Conservation (phyloP, 805 yeast species). For the Candida xyloterini region DNA sequence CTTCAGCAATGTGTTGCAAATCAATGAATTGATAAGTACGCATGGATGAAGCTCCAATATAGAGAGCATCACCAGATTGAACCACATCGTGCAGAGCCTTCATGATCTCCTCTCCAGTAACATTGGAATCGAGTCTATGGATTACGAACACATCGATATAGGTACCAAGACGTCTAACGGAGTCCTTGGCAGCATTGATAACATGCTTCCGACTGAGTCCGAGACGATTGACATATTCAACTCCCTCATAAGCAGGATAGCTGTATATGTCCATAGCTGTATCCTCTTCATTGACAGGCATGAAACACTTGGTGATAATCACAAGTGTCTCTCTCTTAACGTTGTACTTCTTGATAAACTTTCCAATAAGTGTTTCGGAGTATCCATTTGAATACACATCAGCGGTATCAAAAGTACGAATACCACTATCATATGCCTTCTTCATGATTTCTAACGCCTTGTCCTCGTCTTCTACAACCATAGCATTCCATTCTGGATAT, state of each 20-base stretch:
- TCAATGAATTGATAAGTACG: conserved; percentile 51
- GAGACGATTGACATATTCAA: conserved; percentile 31
- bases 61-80: conserved; percentile 44
- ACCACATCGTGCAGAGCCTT: conserved; percentile 53
- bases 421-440: conserved; percentile 43
- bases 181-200: conserved; percentile 39
- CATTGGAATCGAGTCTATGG: conserved; percentile 49
- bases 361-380: conserved; percentile 50
- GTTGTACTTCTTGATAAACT: conserved; percentile 48
- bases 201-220: conserved; percentile 48
- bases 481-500: conserved; percentile 38
- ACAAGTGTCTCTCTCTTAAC: conserved; percentile 54
- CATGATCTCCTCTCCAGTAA: conserved; percentile 55
- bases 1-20: conserved; percentile 55
- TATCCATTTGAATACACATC: conserved; percentile 45
- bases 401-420: conserved; percentile 52
- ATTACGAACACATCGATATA: conserved; percentile 54
- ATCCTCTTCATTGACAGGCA: conserved; percentile 28
- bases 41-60: conserved; percentile 65
- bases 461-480: conserved; percentile 48
- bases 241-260: conserved; percentile 22
- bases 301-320: conserved; percentile 46
- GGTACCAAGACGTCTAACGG: conserved; percentile 48
- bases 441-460: conserved; percentile 41
- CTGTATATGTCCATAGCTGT: conserved; percentile 1